phyloP scores from a whole-genome alignment of 2,329 filamentous ascomycete genomes.

The Teratosphaeria gauchensis region DNA sequence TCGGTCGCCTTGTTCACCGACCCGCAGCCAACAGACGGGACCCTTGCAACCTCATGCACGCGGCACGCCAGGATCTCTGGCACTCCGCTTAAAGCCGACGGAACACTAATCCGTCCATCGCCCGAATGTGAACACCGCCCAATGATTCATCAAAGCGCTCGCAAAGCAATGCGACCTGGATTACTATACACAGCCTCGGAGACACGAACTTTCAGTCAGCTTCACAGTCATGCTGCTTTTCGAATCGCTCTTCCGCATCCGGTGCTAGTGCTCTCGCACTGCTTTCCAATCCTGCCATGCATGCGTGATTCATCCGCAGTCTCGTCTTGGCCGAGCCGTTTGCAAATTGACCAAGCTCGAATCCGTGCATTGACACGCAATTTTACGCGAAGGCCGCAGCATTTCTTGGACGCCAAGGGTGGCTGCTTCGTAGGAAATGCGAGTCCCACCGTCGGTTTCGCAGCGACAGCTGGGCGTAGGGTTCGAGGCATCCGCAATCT shows the following conservation, averaged over 20 bases:
- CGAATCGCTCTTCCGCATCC: not conserved
- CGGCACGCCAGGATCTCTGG: not conserved
- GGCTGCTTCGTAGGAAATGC: not conserved
- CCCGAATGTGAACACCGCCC: not conserved
- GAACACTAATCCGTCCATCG: not conserved
- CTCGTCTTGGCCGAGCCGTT: not conserved
- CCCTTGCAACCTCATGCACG: not conserved
- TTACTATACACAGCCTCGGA: not conserved
- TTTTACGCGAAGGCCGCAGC: not conserved
- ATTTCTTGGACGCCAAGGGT: not conserved
- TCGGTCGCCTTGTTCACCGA: not conserved
- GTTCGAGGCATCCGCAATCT: not conserved
- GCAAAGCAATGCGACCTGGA: not conserved
- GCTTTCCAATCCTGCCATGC: constrained; percentile 1
- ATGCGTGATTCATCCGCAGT: not conserved
- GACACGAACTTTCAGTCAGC: not conserved
- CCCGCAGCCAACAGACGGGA: not conserved
- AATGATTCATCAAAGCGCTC: not conserved
- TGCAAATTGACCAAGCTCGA: not conserved
- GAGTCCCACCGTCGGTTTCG: not conserved
- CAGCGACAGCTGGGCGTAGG: not conserved
- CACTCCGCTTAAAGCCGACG: not conserved
- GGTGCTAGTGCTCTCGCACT: not conserved
- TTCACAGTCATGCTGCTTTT: not conserved
- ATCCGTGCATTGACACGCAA: not conserved